Evolutionary conservation across 163 green algal species (phyloP), one percentile per base, ranked within the genome.

Genomic region (Scenedesmus sp.): DNA sequence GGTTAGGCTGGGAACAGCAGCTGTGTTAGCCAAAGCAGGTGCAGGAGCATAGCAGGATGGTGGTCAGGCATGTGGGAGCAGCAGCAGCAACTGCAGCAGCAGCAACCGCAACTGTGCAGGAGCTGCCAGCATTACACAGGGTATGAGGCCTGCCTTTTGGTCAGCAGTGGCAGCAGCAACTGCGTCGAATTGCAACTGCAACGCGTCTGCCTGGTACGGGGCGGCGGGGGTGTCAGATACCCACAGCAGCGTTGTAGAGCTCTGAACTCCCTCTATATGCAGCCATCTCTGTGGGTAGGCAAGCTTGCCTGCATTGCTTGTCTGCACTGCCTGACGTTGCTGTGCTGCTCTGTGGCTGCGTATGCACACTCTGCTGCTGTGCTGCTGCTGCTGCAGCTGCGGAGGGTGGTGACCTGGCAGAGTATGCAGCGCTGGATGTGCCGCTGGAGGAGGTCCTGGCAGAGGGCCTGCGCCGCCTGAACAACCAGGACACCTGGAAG

Each of bases 401-500:
- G 20, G 16, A n/a, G 54, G 84, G 84, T 26, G 84, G 46, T 26
- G 90, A 87, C 64, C 85, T 96, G 60, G 91, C 88, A 16, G 87
- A 92, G 0, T 87, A 92, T 70, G 86, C 89, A 34, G 62, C 84
- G 56, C 90, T 94, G 67, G 95, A 96, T 60, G 92, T 93, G 0
- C 92, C 93, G 1, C 83, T 97, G 54, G 95, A 96, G 46, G 95
- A 97, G 83, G 82, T 98, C 56, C 92, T 98, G 59, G 94, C 96
- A 57, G 93, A 96, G 88, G 96, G 96, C 26, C 83, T 97, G 10
- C 84, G 92, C 8, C 95, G 95, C 7, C 88, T 95, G 13, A 74
- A 93, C 16, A 77, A 70, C 26, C 88, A 94, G 82, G 89, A 67
- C n/a, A 96, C 95, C 34, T 96, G 94, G 94, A 94, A 95, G 90